phyloP scores from a whole-genome alignment of 495 filamentous ascomycete species.

The Penicillium goetzii region DNA sequence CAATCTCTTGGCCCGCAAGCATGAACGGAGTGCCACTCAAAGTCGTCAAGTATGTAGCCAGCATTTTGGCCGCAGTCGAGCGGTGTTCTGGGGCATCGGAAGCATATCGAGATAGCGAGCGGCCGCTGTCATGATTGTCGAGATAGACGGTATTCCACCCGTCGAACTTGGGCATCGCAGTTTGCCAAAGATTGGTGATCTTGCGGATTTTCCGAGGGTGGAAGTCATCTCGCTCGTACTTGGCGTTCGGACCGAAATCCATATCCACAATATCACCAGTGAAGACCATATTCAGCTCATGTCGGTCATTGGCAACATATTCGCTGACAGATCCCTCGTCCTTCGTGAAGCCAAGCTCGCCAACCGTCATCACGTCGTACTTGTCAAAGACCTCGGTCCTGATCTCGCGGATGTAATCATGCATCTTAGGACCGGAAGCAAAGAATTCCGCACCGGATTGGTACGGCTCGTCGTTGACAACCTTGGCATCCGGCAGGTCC shows the following conservation, averaged over 20 bases:
- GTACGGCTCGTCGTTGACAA: constrained; percentile 32
- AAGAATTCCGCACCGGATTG: constrained; percentile 47
- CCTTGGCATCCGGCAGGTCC: constrained; percentile 37
- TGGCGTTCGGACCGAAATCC: constrained; percentile 38
- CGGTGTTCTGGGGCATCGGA: constrained; percentile 45
- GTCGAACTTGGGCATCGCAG: constrained; percentile 44
- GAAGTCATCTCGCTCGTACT: constrained; percentile 40
- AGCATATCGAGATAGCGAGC: constrained; percentile 56
- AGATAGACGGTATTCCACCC: constrained; percentile 50
- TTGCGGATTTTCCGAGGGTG: constrained; percentile 36
- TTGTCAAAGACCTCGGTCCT: constrained; percentile 52
- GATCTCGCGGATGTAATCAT: constrained; percentile 52
- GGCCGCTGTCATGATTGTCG: constrained; percentile 65
- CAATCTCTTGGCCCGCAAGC: constrained; percentile 70
- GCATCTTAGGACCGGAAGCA: constrained; percentile 54
- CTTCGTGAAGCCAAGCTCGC: constrained; percentile 61
- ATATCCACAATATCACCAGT: constrained; percentile 49
- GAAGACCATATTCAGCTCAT: constrained; percentile 51
- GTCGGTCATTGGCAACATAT: constrained; percentile 49
- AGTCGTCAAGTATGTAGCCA: constrained; percentile 55
- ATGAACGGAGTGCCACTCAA: constrained; percentile 64
- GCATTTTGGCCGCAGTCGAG: constrained; percentile 52
- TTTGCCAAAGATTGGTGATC: constrained; percentile 19
- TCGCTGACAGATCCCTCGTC: constrained; percentile 44
- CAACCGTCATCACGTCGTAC: constrained; percentile 65